These are phyloP conservation scores for Antrodiella citrinella DNA, from an alignment of 768 basidiomycete genomes.

Conservation along the genomic window DNA sequence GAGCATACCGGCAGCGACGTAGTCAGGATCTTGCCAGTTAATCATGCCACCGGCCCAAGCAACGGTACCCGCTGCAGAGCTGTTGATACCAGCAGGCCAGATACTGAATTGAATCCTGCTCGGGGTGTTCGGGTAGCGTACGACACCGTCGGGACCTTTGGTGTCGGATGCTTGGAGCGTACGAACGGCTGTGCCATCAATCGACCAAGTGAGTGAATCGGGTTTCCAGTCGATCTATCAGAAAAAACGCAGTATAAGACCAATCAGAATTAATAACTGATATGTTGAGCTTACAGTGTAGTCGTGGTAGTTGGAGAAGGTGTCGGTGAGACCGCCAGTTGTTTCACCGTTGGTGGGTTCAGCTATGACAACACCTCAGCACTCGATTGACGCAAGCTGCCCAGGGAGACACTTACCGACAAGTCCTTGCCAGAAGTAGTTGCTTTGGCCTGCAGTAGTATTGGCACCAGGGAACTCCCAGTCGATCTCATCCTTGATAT, in stretches of 20 bases:
- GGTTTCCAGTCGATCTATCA: slow-evolving; percentile 75
- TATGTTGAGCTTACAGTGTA: slow-evolving; percentile 67
- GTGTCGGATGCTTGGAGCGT: slow-evolving; percentile 56
- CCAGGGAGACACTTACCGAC: slow-evolving; percentile 44
- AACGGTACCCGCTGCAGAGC: slow-evolving; percentile 58
- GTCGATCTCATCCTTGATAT: slow-evolving; percentile 80
- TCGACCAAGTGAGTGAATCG: slow-evolving; percentile 51
- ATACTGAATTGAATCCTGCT: slow-evolving; percentile 71
- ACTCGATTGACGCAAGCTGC: neutral
- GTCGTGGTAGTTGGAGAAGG: slow-evolving; percentile 65
- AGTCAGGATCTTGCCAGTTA: slow-evolving; percentile 76
- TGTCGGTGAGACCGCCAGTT: slow-evolving; percentile 46
- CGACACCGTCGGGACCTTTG: slow-evolving; percentile 44
- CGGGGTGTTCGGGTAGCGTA: slow-evolving; percentile 68
- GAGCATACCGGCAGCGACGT: slow-evolving; percentile 46
- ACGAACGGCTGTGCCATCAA: slow-evolving; percentile 68
- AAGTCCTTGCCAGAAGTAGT: slow-evolving; percentile 71
- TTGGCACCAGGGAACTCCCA: slow-evolving; percentile 73
- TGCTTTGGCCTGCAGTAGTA: slow-evolving; percentile 64
- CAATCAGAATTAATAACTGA: too few relatives aligned
- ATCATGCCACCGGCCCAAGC: slow-evolving; percentile 80
- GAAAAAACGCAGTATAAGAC: too few relatives aligned
- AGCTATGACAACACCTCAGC: slow-evolving; percentile 23
- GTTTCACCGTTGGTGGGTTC: slow-evolving; percentile 40
- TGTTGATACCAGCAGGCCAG: slow-evolving; percentile 75